Percentiles rank a stretch among this genome's conserved stretches.
phyloP scores from a whole-genome alignment of 129 eudicot genomes.

The Tagetes patula region DNA sequence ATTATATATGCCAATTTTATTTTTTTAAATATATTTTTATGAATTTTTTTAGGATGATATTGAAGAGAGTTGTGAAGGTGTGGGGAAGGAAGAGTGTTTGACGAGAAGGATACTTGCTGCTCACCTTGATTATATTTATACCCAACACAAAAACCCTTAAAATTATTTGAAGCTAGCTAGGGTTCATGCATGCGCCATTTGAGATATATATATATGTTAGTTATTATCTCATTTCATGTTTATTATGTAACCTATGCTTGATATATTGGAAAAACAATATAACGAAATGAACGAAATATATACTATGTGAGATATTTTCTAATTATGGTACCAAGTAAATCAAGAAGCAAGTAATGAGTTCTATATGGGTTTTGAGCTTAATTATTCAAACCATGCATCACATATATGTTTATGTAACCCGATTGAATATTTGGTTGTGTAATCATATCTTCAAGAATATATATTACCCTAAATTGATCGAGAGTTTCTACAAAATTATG shows the following conservation, averaged over 20 bases:
- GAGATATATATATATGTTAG: neutral
- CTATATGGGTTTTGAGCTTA: no score
- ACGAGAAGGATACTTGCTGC: conserved; percentile 28
- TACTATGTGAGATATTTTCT: no score
- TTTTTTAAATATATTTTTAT: neutral
- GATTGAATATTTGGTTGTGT: no score
- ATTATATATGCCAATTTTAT: neutral
- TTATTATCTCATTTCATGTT: conserved; percentile 3
- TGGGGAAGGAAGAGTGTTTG: conserved; percentile 25
- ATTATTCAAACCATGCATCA: no score
- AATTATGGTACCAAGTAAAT: no score
- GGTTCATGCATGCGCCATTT: neutral
- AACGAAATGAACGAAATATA: no score
- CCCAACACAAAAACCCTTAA: conserved; percentile 34
- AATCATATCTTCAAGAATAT: no score
- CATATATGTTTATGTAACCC: no score
- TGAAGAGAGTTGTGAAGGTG: conserved; percentile 25
- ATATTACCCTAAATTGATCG: no score
- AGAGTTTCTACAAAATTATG: no score
- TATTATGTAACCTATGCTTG: neutral
- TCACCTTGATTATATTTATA: conserved; percentile 34
- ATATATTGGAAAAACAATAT: neutral
- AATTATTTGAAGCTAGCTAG: neutral
- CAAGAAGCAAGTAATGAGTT: no score
- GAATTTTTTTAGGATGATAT: conserved; percentile 19